phyloP scores from a whole-genome alignment of 805 yeast genomes.

The Zygoascus ofunaensis region DNA sequence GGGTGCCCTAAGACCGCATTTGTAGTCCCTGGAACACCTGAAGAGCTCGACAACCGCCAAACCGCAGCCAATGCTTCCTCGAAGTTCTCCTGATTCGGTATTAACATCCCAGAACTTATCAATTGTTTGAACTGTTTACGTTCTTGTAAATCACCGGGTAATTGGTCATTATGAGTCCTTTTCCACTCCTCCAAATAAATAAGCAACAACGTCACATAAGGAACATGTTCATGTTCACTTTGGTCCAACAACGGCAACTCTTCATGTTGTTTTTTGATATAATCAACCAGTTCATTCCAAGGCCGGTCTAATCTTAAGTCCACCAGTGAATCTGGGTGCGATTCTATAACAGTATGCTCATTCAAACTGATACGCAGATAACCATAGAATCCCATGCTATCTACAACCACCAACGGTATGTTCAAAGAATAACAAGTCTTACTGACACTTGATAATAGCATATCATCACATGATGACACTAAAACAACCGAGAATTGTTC shows the following conservation, averaged over 20 bases:
- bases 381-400: constrained; percentile 59
- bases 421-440: constrained; percentile 32
- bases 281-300: constrained; percentile 57
- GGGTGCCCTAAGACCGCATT: constrained; percentile 9
- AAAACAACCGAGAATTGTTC: constrained; percentile 42
- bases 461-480: constrained; percentile 28
- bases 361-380: constrained; percentile 40
- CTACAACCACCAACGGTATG: constrained; percentile 48
- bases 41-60: constrained; percentile 35
- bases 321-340: constrained; percentile 55
- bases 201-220: constrained; percentile 54
- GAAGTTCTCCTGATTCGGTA: constrained; percentile 36
- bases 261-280: constrained; percentile 22
- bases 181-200: constrained; percentile 43
- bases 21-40: constrained; percentile 15
- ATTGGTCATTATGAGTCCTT: constrained; percentile 16
- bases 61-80: constrained; percentile 44
- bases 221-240: constrained; percentile 47
- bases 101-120: constrained; percentile 30
- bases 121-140: constrained; percentile 35
- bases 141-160: constrained; percentile 31
- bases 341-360: constrained; percentile 62
- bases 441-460: constrained; percentile 24
- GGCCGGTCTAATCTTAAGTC: constrained; percentile 62
- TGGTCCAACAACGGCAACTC: constrained; percentile 40